phyloP scores from a whole-genome alignment of 176 grass and related monocot genomes.

The Microstegium vimineum region DNA sequence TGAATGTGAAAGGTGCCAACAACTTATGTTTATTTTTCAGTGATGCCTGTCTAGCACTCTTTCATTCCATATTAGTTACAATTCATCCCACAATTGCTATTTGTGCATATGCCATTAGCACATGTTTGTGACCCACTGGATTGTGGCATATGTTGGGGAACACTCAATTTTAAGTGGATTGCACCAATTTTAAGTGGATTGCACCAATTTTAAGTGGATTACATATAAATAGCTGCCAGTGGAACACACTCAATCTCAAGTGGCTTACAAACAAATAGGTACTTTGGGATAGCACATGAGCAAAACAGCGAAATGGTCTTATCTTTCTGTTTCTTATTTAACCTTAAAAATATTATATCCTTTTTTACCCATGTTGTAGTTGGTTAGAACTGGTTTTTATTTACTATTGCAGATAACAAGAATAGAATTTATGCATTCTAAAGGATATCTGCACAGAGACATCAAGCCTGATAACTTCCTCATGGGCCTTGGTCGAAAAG shows the following conservation, averaged over 20 bases:
- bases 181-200: too few relatives aligned
- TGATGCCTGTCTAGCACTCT: background rate
- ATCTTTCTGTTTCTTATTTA: background rate
- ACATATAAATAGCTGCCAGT: background rate
- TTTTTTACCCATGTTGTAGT: background rate
- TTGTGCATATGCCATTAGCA: background rate
- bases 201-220: background rate
- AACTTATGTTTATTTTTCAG: background rate
- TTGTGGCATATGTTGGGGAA: background rate
- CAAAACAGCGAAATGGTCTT: background rate
- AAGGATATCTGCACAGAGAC: slow-evolving; percentile 78
- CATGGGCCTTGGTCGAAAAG: slow-evolving; percentile 82
- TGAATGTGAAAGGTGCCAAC: background rate
- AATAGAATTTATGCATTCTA: slow-evolving; percentile 78
- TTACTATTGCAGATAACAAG: slow-evolving; percentile 51
- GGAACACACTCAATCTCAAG: background rate
- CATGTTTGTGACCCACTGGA: background rate
- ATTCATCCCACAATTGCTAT: background rate
- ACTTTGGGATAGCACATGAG: background rate
- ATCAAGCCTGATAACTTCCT: slow-evolving; percentile 87
- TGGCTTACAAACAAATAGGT: background rate
- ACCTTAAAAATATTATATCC: background rate
- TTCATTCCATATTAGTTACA: background rate
- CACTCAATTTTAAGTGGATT: background rate
- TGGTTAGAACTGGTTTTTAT: slow-evolving; percentile 3